These are phyloP conservation scores for Talaromyces proteolyticus DNA, from an alignment of 495 filamentous ascomycete genomes.

Conservation along the genomic window DNA sequence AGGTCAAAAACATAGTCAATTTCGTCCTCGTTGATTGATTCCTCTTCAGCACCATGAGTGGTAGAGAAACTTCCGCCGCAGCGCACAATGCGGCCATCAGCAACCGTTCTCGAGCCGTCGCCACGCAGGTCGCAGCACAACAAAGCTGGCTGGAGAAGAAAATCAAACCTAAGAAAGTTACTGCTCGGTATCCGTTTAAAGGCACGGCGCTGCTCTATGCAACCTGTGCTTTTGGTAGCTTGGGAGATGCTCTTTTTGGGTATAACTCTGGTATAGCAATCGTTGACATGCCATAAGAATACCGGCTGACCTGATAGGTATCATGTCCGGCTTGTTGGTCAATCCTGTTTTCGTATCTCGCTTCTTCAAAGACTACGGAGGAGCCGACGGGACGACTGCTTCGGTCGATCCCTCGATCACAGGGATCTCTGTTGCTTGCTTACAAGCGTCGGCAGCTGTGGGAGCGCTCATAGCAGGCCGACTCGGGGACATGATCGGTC, in stretches of 20 bases:
- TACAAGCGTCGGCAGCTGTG: constrained; percentile 23
- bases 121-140: constrained; percentile 10
- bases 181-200: constrained; percentile 19
- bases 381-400: constrained; percentile 16
- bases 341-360: constrained; percentile 21
- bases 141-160: constrained; percentile 21
- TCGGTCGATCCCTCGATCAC: constrained; percentile 23
- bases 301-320: constrained; percentile 12
- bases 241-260: constrained; percentile 24
- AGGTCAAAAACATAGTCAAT: background rate
- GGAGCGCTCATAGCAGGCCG: constrained; percentile 21
- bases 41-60: background rate
- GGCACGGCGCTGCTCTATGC: constrained; percentile 17
- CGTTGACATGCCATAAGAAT: background rate
- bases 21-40: background rate
- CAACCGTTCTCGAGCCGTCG: constrained; percentile 11
- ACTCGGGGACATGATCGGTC: constrained; percentile 23
- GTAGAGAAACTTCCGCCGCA: background rate
- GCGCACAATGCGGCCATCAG: background rate
- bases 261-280: constrained; percentile 19
- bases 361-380: constrained; percentile 23
- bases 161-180: constrained; percentile 19
- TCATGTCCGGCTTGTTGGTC: constrained; percentile 25
- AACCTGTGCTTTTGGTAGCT: constrained; percentile 23
- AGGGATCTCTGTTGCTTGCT: constrained; percentile 23